A percentile compares a stretch with the other conserved stretches of the same genome.
phyloP scores from a whole-genome alignment of 2,329 filamentous ascomycete species.

The Cryphonectria carpinicola region DNA sequence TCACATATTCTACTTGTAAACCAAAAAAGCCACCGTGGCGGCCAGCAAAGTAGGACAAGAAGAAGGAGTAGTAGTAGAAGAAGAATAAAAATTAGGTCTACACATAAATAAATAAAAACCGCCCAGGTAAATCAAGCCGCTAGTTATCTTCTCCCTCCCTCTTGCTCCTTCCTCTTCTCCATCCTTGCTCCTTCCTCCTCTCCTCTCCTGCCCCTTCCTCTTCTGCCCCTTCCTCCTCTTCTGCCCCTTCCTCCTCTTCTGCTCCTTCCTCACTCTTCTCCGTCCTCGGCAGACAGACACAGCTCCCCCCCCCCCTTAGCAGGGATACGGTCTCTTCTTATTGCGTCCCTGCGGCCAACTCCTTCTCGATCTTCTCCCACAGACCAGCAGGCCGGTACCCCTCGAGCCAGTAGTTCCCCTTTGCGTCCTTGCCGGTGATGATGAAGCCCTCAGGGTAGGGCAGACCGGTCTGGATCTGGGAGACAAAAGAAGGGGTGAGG shows the following conservation, averaged over 20 bases:
- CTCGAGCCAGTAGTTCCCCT: conserved; percentile 38
- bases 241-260: no score
- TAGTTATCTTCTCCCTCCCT: no score
- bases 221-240: no score
- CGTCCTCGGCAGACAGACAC: no score
- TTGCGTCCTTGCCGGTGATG: conserved; percentile 36
- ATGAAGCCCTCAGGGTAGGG: conserved; percentile 35
- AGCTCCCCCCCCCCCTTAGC: no score
- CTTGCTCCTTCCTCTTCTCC: not conserved
- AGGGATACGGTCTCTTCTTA: not conserved
- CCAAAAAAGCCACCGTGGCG: not conserved
- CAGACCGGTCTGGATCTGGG: conserved; percentile 34
- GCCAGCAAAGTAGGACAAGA: not conserved
- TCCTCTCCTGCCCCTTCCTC: no score
- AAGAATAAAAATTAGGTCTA: not conserved
- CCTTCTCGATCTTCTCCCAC: conserved; percentile 33
- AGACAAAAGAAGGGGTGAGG: conserved; percentile 33
- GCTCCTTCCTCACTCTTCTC: no score
- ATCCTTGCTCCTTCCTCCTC: not conserved
- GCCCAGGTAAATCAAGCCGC: not conserved
- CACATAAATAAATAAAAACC: not conserved
- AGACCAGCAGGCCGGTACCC: conserved; percentile 34
- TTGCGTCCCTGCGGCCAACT: conserved; percentile 1
- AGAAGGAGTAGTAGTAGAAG: no score
- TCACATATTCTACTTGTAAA: not conserved